Conservation (phyloP, 163 green algal genomes). For the Picocystis sp. region DNA sequence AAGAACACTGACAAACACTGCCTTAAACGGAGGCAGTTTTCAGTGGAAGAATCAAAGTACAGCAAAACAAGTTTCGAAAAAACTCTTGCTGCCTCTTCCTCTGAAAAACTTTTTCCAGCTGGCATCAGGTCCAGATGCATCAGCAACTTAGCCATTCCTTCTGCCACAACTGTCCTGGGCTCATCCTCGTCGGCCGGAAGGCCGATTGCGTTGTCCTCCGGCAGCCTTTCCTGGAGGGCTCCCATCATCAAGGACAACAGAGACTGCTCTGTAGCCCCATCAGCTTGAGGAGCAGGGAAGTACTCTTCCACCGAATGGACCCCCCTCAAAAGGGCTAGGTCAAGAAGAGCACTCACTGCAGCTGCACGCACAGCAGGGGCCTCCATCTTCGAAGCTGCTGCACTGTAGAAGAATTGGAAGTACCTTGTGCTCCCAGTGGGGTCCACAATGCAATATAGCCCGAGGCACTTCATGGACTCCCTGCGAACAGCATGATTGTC, state of each 20-base stretch:
- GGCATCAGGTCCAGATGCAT: slow-evolving; percentile 3
- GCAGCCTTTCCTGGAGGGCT: not conserved
- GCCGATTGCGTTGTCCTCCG: not conserved
- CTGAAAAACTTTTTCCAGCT: not conserved
- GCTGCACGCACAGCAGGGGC: not conserved
- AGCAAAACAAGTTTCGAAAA: slow-evolving; percentile 13
- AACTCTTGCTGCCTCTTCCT: slow-evolving; percentile 3
- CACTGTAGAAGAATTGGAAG: no score
- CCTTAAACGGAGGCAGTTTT: not conserved
- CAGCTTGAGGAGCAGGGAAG: no score
- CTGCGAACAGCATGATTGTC: slow-evolving; percentile 4
- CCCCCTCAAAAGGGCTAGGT: not conserved
- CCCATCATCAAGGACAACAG: no score
- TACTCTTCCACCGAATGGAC: not conserved
- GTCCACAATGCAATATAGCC: slow-evolving; percentile 1
- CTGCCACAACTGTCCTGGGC: slow-evolving; percentile 1
- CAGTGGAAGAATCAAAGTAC: slow-evolving; percentile 8
- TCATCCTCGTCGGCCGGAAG: not conserved
- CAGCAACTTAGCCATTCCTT: slow-evolving; percentile 12
- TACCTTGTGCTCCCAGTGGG: no score
- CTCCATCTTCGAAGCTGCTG: no score
- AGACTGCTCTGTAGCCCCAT: no score
- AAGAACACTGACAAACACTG: slow-evolving; percentile 17
- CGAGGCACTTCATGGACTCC: slow-evolving; percentile 5
- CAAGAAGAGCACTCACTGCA: slow-evolving; percentile 1